These are phyloP conservation scores for Pseudomassariella vexata DNA, from an alignment of 2,329 filamentous ascomycete species.

Conservation along the genomic window DNA sequence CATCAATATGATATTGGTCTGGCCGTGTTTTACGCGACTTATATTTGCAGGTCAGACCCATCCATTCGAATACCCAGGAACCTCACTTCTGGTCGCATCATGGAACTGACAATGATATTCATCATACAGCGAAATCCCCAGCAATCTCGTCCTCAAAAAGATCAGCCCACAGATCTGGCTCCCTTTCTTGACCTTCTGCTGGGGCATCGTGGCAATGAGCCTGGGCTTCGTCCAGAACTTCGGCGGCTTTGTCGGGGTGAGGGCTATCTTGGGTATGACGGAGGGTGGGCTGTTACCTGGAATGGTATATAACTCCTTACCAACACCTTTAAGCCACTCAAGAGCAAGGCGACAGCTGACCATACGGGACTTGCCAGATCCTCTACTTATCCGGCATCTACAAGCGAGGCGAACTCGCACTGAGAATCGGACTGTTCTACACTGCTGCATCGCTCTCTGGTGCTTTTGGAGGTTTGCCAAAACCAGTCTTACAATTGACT, in stretches of 20 bases:
- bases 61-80: not conserved
- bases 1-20: conserved; percentile 60
- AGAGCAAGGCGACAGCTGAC: not conserved
- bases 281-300: conserved; percentile 63
- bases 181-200: conserved; percentile 47
- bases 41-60: conserved; percentile 46
- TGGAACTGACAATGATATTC: not conserved
- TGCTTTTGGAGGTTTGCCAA: conserved; percentile 49
- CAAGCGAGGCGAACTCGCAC: conserved; percentile 50
- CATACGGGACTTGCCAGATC: conserved; percentile 29
- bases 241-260: conserved; percentile 53
- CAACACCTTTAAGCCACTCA: not conserved
- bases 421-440: conserved; percentile 63
- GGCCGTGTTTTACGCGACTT: conserved; percentile 60
- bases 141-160: conserved; percentile 58
- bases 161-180: conserved; percentile 56
- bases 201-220: conserved; percentile 55
- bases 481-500: not conserved
- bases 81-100: not conserved
- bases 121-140: conserved; percentile 51
- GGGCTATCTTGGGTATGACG: conserved; percentile 55
- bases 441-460: conserved; percentile 60
- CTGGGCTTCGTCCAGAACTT: conserved; percentile 48
- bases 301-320: conserved; percentile 41
- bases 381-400: conserved; percentile 62